phyloP scores from a whole-genome alignment of 1,139 yeast species.

The Kodamaea suecica region DNA sequence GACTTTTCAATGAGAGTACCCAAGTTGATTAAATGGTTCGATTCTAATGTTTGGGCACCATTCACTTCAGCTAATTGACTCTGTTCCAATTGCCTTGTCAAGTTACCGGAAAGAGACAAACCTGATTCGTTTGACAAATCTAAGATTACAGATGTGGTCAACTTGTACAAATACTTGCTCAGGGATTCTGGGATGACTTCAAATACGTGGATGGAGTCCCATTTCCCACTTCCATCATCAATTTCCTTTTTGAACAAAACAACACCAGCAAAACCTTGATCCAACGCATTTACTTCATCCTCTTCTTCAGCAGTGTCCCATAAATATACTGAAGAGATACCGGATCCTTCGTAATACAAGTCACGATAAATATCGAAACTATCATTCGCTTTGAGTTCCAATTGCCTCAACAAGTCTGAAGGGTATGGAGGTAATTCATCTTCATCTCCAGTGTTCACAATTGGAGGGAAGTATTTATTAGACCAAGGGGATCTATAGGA shows the following conservation, averaged over 20 bases:
- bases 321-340: constrained; percentile 78
- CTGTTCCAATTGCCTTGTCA: constrained; percentile 76
- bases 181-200: constrained; percentile 58
- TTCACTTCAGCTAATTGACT: constrained; percentile 39
- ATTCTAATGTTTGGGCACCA: constrained; percentile 37
- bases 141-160: constrained; percentile 86
- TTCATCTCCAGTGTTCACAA: constrained; percentile 42
- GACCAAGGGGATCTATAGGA: constrained; percentile 92
- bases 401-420: constrained; percentile 58
- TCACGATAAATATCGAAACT: constrained; percentile 93
- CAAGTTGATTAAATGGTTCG: constrained; percentile 76
- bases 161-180: constrained; percentile 57
- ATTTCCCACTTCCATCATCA: constrained; percentile 55
- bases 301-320: constrained; percentile 73
- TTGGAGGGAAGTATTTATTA: constrained; percentile 67
- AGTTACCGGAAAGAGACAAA: constrained; percentile 71
- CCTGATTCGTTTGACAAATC: constrained; percentile 46
- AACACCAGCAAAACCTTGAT: constrained; percentile 79
- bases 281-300: constrained; percentile 31
- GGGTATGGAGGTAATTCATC: constrained; percentile 71
- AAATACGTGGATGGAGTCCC: constrained; percentile 94
- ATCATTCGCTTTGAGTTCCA: constrained; percentile 82
- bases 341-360: constrained; percentile 90
- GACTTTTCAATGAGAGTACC: constrained; percentile 86
- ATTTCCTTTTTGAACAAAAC: constrained; percentile 75